phyloP scores from a whole-genome alignment of 1,139 yeast genomes.

The Geotrichum aggregatum region DNA sequence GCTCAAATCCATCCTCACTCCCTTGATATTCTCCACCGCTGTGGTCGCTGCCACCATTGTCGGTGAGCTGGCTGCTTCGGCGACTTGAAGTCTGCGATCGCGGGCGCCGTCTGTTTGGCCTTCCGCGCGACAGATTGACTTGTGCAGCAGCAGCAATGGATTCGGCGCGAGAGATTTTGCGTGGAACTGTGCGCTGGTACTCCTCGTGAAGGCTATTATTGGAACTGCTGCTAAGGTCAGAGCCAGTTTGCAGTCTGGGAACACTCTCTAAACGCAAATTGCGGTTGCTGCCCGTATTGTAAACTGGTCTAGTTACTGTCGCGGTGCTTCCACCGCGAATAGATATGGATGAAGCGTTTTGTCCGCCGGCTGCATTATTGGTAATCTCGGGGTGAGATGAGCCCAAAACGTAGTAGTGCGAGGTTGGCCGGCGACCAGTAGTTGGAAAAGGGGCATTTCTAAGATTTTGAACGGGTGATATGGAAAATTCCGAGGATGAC shows the following conservation, averaged over 20 bases:
- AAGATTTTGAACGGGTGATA: constrained; percentile 1
- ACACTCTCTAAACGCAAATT: constrained; percentile 1
- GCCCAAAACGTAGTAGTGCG: constrained; percentile 8
- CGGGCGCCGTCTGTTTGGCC: constrained; percentile 16
- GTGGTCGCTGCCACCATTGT: not conserved
- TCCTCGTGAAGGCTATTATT: not conserved
- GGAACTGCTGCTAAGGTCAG: not conserved
- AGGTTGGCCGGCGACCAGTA: not conserved
- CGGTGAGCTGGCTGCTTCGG: not conserved
- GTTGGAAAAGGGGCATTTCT: not conserved
- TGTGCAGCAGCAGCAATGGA: constrained; percentile 13
- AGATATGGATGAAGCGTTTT: not conserved
- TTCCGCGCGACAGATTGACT: constrained; percentile 15
- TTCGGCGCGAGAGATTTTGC: constrained; percentile 12
- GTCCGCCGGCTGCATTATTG: not conserved
- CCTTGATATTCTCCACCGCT: not conserved
- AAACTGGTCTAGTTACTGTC: not conserved
- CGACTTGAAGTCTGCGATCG: not conserved
- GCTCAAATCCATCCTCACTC: no score
- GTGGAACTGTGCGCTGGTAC: constrained; percentile 3
- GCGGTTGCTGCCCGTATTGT: not conserved
- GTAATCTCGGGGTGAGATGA: constrained; percentile 1
- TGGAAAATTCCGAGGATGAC: constrained; percentile 11
- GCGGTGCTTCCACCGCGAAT: not conserved
- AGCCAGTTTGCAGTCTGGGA: constrained; percentile 2